Evolutionary conservation across 2,329 filamentous ascomycete species (phyloP), one percentile per base, ranked within the genome.

Genomic region (Alternaria tenuissima): DNA sequence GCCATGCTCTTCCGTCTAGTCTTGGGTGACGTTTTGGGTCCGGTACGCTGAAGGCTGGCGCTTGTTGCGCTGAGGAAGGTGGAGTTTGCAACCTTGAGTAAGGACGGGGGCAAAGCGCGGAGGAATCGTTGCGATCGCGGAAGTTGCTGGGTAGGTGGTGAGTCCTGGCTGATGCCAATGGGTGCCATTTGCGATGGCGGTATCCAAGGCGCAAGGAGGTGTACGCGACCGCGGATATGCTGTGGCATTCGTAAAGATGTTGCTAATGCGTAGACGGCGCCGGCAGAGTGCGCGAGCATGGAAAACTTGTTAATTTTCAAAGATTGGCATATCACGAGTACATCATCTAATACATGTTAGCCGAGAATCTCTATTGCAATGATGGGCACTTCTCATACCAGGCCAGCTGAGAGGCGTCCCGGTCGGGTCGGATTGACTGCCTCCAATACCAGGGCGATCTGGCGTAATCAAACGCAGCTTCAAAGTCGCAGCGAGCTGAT

Each of bases 261-360:
- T 0, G 95, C 95, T 18, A 99, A 86, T 2, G 95, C 95, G 75
- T 99, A 99, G 53, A 99, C 96, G n/a, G 95, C 94, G 16, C 95
- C 95, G 1, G 95, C 95, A 0, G 94, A 98, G 78, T 99, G 95
- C 2, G 95, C 95, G 2, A 99, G 85, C 20, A 99, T 91, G 7
- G 94, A 98, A 76, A 99, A 99, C 68, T 97, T 96, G 11, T 90
- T 95, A 65, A 99, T 96, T 69, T 93, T 94, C 44, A 99, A 85
- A 14, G 91, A 85, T 73, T 97, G 92, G 77, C 95, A 99, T 59
- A 99, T 96, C 53, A 94, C 90, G 61, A 96, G 91, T 14, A 99
- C 93, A 78, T 99, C 95, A 69, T 90, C 88, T 82, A 62, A 4
- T 42, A 64, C 52, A 63, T 24, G 66, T 77, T 63, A 78, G 68